Conservation (phyloP, 495 filamentous ascomycete species). For the Physcia stellaris region DNA sequence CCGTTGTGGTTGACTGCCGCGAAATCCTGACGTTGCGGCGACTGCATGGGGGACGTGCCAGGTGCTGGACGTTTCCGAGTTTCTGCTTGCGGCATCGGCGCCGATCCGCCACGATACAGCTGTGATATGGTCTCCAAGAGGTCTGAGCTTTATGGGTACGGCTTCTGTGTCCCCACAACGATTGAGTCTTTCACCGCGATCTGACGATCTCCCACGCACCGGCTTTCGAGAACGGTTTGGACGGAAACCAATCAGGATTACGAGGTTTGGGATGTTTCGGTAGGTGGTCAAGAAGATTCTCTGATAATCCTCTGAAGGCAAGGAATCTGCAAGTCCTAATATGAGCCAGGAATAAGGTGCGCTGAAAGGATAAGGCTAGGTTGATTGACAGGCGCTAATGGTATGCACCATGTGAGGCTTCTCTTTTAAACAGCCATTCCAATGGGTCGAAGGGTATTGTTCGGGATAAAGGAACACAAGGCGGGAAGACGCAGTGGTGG, state of each 20-base stretch:
- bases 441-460: not conserved
- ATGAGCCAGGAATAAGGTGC: no score
- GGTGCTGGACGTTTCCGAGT: slow-evolving; percentile 63
- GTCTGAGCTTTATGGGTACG: not conserved
- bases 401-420: no score
- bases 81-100: slow-evolving; percentile 5
- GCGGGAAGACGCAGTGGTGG: not conserved
- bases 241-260: not conserved
- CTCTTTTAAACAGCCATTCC: not conserved
- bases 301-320: no score
- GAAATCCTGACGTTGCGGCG: slow-evolving; percentile 32
- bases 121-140: not conserved
- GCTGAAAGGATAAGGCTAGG: not conserved
- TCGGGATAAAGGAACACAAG: not conserved
- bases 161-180: not conserved
- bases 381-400: not conserved
- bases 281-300: not conserved
- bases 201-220: not conserved
- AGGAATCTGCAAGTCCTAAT: no score
- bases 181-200: not conserved
- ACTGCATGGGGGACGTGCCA: slow-evolving; percentile 45
- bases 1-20: slow-evolving; percentile 17
- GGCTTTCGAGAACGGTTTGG: not conserved
- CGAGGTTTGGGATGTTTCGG: not conserved
- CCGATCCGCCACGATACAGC: not conserved